phyloP scores from a whole-genome alignment of 1,284 basidiomycete genomes.

The Xerocomus cyaneibrunnescens region DNA sequence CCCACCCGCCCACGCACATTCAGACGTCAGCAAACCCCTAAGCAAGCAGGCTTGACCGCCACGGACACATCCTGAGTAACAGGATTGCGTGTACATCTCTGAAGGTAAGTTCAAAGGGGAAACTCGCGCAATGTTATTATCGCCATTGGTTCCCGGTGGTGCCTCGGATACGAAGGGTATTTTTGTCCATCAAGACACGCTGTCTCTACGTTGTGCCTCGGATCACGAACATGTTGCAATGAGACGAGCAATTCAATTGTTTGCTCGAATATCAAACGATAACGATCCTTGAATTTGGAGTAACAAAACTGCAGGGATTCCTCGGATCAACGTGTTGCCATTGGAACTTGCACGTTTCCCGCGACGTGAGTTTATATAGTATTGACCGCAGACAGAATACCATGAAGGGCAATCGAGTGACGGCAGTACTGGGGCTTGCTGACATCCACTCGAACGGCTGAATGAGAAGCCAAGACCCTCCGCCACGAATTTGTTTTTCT shows the following conservation, averaged over 20 bases:
- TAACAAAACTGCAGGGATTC: background rate
- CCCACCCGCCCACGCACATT: background rate
- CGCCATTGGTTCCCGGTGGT: background rate
- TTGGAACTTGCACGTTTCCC: background rate
- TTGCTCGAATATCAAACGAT: constrained; percentile 1
- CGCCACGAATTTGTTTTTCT: background rate
- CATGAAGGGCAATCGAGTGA: background rate
- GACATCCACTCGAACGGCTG: background rate
- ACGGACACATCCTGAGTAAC: background rate
- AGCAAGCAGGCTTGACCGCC: background rate
- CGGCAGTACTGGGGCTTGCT: background rate
- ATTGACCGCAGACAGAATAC: background rate
- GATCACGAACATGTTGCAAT: constrained; percentile 10
- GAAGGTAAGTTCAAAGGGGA: background rate
- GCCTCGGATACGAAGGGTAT: background rate
- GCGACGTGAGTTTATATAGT: background rate
- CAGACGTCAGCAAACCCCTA: background rate
- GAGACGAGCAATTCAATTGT: background rate
- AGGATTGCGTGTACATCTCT: background rate
- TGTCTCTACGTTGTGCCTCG: constrained; percentile 7
- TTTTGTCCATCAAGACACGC: constrained; percentile 6
- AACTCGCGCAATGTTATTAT: background rate
- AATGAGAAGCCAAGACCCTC: background rate
- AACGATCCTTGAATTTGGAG: background rate
- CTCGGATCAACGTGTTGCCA: constrained; percentile 22